Percentiles rank a stretch among this genome's conserved stretches.
phyloP scores from a whole-genome alignment of 306 rosid species.

The Hippophae gyantsensis region DNA sequence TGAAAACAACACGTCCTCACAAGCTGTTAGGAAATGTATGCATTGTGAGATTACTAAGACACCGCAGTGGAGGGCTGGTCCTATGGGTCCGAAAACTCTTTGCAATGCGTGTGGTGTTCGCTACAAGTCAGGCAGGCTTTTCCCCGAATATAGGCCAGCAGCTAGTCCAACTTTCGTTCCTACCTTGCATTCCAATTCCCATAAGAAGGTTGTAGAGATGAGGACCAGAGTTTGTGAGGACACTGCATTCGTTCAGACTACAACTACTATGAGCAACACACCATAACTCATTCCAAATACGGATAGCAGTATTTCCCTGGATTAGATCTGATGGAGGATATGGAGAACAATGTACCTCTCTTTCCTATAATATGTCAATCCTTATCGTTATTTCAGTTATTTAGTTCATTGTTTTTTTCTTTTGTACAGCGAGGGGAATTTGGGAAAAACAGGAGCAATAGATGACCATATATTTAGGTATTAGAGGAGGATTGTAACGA shows the following conservation, averaged over 20 bases:
- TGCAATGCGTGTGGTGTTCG: conserved; percentile 99
- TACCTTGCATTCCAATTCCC: conserved; percentile 83
- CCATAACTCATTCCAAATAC: conserved; percentile 85
- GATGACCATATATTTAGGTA: conserved; percentile 55
- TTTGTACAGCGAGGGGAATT: conserved; percentile 74
- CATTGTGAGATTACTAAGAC: conserved; percentile 98
- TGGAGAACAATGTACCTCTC: conserved; percentile 10
- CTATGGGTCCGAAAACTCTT: conserved; percentile 89
- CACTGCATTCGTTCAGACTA: background rate
- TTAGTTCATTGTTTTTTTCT: conserved; percentile 43
- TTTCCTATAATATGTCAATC: conserved; percentile 33
- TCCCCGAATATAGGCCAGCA: conserved; percentile 91
- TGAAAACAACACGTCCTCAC: conserved; percentile 23
- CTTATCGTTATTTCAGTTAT: conserved; percentile 46
- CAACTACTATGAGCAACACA: conserved; percentile 19
- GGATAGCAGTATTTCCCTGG: conserved; percentile 56
- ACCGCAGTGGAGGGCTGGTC: conserved; percentile 99
- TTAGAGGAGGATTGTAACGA: conserved; percentile 22
- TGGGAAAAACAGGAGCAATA: conserved; percentile 50
- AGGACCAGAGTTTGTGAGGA: conserved; percentile 39
- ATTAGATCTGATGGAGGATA: conserved; percentile 48
- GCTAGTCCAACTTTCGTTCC: conserved; percentile 91
- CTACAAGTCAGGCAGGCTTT: conserved; percentile 85
- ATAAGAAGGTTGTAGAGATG: conserved; percentile 91
- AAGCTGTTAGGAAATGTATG: conserved; percentile 75